phyloP scores from a whole-genome alignment of 1,284 basidiomycete genomes.

The Leccinum laetum region DNA sequence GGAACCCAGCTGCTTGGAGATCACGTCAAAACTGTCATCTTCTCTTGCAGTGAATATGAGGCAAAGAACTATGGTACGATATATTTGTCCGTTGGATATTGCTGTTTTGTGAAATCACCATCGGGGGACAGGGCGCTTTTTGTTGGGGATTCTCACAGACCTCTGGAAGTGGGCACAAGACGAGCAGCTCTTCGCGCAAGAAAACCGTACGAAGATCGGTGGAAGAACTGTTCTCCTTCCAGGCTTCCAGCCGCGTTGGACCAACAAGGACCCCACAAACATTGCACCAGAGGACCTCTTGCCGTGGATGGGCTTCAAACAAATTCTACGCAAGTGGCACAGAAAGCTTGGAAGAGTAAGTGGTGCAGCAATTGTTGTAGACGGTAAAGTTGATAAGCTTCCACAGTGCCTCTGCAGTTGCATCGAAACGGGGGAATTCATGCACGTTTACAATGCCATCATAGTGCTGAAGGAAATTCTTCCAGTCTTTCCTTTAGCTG shows the following conservation, averaged over 20 bases:
- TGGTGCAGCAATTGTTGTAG: neutral
- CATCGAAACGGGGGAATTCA: slow-evolving; percentile 81
- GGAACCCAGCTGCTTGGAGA: slow-evolving; percentile 72
- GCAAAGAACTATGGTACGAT: slow-evolving; percentile 87
- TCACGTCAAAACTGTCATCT: slow-evolving; percentile 82
- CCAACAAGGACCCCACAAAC: slow-evolving; percentile 41
- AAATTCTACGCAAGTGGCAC: slow-evolving; percentile 83
- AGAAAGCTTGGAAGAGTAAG: slow-evolving; percentile 63
- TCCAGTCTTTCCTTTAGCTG: slow-evolving; percentile 80
- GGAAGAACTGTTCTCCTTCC: slow-evolving; percentile 66
- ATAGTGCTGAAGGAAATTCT: slow-evolving; percentile 89
- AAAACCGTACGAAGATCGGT: slow-evolving; percentile 64
- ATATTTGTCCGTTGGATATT: slow-evolving; percentile 1
- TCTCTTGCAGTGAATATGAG: slow-evolving; percentile 95
- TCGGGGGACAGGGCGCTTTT: slow-evolving; percentile 68
- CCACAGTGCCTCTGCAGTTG: slow-evolving; percentile 60
- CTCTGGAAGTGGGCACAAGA: slow-evolving; percentile 76
- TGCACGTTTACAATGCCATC: slow-evolving; percentile 94
- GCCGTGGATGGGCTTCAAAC: slow-evolving; percentile 71
- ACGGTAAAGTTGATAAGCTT: slow-evolving; percentile 6
- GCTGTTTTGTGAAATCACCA: neutral
- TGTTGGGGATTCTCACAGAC: slow-evolving; percentile 78
- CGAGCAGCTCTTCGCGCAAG: slow-evolving; percentile 63
- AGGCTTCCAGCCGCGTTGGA: slow-evolving; percentile 60
- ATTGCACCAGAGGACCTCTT: slow-evolving; percentile 57